Evolutionary conservation across 2,329 filamentous ascomycete species (phyloP), one percentile per base, ranked within the genome.

Genomic region (Verticillium alfalfae): DNA sequence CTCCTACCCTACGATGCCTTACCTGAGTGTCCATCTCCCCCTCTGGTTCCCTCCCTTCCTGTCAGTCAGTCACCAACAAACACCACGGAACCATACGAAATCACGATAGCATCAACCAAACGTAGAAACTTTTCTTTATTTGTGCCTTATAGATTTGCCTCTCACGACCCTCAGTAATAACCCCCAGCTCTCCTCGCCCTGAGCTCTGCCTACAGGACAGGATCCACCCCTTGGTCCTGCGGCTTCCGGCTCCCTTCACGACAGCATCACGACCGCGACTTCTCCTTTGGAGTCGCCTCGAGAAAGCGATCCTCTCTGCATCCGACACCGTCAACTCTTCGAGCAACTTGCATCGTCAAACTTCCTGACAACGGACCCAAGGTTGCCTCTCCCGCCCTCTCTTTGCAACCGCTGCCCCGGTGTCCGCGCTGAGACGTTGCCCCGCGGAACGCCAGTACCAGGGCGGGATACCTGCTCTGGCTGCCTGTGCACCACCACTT

Each of bases 401-500:
- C 10, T n/a, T 16, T 22, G 6, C 56, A 6, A 34, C 37, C 13
- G 37, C 26, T 16, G 26, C n/a, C 12, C 38, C 36, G 57, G 18
- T 22, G 26, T 9, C 26, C 13, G 13, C 26, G 37, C 18, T 39
- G 37, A 58, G 57, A 49, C 41, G 41, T 22, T 49, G 54, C 26
- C 54, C 26, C 26, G 54, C 26, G 54, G 41, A 49, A 59, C 58
- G 41, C 58, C 58, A 59, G 58, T 52, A 49, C 58, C 58, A 54
- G 58, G 58, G 58, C 31, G 58, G 58, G 58, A 59, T 15, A 60
- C 63, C 64, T 66, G 64, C 64, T 65, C 64, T 63, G 61, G 60
- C 64, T 60, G 64, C 63, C 63, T 59, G 64, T 60, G 63, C 61
- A 63, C 61, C 39, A 66, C 60, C 60, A 65, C 39, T 62, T 66